These are phyloP conservation scores for Spizellomyces sp. DNA, from an alignment of 192 early-diverging fungal genomes.

Conservation along the genomic window DNA sequence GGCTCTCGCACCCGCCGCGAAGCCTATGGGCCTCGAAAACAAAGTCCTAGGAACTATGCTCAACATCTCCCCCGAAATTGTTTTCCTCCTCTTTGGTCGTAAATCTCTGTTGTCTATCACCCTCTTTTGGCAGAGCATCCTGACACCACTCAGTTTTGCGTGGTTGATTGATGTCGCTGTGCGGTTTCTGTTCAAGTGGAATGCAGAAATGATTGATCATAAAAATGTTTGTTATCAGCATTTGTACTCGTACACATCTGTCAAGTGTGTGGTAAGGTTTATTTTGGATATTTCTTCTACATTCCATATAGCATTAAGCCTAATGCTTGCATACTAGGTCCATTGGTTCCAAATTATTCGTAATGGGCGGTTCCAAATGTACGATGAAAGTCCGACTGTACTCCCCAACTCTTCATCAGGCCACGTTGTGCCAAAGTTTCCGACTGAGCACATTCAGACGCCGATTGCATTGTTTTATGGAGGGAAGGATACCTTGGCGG, in stretches of 20 bases:
- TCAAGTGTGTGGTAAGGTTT: constrained; percentile 77
- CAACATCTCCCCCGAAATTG: constrained; percentile 81
- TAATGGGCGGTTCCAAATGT: constrained; percentile 86
- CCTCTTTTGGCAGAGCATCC: constrained; percentile 82
- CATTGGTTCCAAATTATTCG: constrained; percentile 97
- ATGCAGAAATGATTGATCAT: constrained; percentile 65
- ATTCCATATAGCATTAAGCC: background rate
- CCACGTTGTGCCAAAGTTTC: constrained; percentile 70
- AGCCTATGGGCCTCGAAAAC: constrained; percentile 76
- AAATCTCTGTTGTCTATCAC: constrained; percentile 76
- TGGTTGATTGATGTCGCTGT: constrained; percentile 71
- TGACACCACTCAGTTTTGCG: constrained; percentile 75
- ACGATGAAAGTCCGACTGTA: constrained; percentile 78
- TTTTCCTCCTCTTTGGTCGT: constrained; percentile 88
- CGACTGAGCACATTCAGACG: constrained; percentile 77
- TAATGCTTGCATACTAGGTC: constrained; percentile 3
- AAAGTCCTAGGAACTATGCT: constrained; percentile 78
- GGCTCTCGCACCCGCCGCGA: constrained; percentile 87
- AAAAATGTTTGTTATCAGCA: constrained; percentile 84
- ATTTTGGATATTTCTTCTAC: background rate
- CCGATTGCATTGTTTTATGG: constrained; percentile 93
- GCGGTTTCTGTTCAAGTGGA: constrained; percentile 86
- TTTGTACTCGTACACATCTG: constrained; percentile 86
- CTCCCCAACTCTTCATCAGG: constrained; percentile 54
- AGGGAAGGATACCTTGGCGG: constrained; percentile 79